These are phyloP conservation scores for Helicocarpus griseus DNA, from an alignment of 2,329 filamentous ascomycete species.

Conservation along the genomic window DNA sequence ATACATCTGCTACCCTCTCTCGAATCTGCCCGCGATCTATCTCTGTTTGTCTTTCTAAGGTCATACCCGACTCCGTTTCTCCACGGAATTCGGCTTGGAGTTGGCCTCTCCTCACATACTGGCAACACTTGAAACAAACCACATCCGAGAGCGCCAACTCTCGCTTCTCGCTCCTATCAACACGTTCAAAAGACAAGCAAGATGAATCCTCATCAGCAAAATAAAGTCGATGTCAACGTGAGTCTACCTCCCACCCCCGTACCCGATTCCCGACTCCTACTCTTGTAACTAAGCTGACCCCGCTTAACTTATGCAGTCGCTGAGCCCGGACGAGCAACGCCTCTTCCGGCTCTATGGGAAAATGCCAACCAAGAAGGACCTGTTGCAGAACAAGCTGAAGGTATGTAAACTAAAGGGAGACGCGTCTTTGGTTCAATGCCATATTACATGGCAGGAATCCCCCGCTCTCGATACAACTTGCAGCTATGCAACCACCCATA, in stretches of 20 bases:
- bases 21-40: neutral
- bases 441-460: neutral
- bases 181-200: slow-evolving; percentile 19
- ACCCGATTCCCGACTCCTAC: neutral
- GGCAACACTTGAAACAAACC: slow-evolving; percentile 4
- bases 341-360: slow-evolving; percentile 97
- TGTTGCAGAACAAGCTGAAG: slow-evolving; percentile 96
- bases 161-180: neutral
- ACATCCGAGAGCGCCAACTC: neutral
- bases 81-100: neutral
- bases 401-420: slow-evolving; percentile 27
- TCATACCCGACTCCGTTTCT: neutral
- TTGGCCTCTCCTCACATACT: neutral
- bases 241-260: slow-evolving; percentile 31
- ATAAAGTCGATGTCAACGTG: slow-evolving; percentile 95
- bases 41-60: neutral
- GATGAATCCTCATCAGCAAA: slow-evolving; percentile 97
- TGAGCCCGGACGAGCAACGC: slow-evolving; percentile 89
- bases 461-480: neutral
- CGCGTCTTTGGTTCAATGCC: neutral
- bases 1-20: neutral
- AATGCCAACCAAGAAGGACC: slow-evolving; percentile 88
- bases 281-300: slow-evolving; percentile 8
- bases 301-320: slow-evolving; percentile 48
- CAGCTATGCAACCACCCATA: neutral